Evolutionary conservation across 495 filamentous ascomycete species (phyloP), one percentile per base, ranked within the genome.

Genomic region (Trichoderma gamsii): DNA sequence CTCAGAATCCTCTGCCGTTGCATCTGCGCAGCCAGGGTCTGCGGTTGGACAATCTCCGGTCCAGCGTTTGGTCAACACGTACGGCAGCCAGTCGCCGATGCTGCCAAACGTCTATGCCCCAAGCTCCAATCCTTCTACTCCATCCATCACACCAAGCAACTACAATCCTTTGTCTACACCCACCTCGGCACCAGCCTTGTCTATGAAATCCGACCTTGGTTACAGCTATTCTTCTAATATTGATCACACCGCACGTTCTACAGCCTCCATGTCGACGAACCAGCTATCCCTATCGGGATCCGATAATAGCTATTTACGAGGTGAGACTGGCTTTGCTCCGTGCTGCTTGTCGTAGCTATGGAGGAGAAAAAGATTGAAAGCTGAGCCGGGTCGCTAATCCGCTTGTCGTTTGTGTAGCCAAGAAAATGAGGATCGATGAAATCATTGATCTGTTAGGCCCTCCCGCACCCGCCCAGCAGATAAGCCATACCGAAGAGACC

Each of bases 171-270:
- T 81, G 66, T 79, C 79, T 51, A 74, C 78, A 44, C 66, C 73
- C 61, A 76, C 76, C 67, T 56, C 51, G 51, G 9, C 51, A 11
- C 21, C 51, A 56, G 23, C 51, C n/a, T 2, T 56, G 23, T 71
- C 85, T 84, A 49, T 82, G 80, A 75, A 88, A 79, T 66, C 85
- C 84, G 78, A 86, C 80, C 25, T 73, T 35, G 69, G 64, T 23
- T 93, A 89, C 77, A 87, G 89, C 70, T 92, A 91, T 78, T 79
- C 83, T 68, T 77, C 85, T 67, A 80, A 88, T 67, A 88, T 96
- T 73, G 93, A 97, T 76, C 90, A 90, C 27, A 4, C 56, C 11
- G 25, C 27, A 7, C 56, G 56, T 0, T 21, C 23, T 12, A 29
- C 27, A 1, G 13, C 56, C 27, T 18, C 23, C 56, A 61, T 32